Percentiles rank a stretch among this genome's conserved stretches.
These are phyloP conservation scores for Debaryomycetaceae sp. DNA, from an alignment of 1,139 yeast genomes.

Conservation along the genomic window DNA sequence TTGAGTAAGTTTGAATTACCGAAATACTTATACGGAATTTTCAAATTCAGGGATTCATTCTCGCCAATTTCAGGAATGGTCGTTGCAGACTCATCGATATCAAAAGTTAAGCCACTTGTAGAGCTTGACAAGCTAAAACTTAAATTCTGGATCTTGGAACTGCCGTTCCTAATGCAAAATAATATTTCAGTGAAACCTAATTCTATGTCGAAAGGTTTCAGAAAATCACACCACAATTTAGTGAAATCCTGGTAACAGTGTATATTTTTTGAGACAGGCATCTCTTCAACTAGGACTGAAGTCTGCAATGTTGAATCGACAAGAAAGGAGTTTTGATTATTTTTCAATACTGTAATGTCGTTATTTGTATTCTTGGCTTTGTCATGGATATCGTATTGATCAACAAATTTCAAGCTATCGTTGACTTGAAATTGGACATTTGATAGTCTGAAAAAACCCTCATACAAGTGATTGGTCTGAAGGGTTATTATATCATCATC, in stretches of 20 bases:
- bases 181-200: constrained; percentile 21
- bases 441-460: constrained; percentile 24
- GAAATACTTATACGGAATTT: constrained; percentile 23
- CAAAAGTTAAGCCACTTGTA: constrained; percentile 16
- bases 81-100: constrained; percentile 12
- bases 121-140: constrained; percentile 13
- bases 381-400: constrained; percentile 1
- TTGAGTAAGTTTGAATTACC: constrained; percentile 25
- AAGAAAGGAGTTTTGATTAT: constrained; percentile 1
- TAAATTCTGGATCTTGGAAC: constrained; percentile 11
- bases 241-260: constrained; percentile 15
- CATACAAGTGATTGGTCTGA: constrained; percentile 18
- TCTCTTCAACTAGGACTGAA: constrained; percentile 6
- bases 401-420: constrained; percentile 16
- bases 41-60: constrained; percentile 10
- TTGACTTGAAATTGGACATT: constrained; percentile 18
- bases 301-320: constrained; percentile 3
- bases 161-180: constrained; percentile 21
- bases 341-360: constrained; percentile 10
- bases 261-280: background rate
- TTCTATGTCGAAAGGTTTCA: constrained; percentile 13
- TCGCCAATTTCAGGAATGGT: constrained; percentile 19
- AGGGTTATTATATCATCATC: constrained; percentile 15
- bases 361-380: constrained; percentile 3
- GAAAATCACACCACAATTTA: constrained; percentile 23